Evolutionary conservation across 2,329 filamentous ascomycete species (phyloP).

Genomic region (Penicillium sp.): DNA sequence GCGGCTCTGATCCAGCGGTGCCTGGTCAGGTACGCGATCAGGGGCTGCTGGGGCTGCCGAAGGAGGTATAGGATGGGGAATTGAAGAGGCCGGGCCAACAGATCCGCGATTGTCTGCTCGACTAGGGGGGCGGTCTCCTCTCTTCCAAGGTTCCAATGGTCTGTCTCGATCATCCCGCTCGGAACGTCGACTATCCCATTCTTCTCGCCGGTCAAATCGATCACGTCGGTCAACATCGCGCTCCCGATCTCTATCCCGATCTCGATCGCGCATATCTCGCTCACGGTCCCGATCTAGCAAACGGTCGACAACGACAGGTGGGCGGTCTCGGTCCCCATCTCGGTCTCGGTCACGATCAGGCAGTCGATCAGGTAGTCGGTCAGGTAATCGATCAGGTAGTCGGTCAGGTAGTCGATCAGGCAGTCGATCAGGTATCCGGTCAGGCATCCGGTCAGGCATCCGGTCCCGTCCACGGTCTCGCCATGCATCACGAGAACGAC

Average conservation of each 20-base stretch:
- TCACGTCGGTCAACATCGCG: constrained; percentile 41
- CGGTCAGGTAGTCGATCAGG: constrained; percentile 34
- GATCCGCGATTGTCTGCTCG: constrained; percentile 35
- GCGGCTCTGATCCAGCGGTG: constrained; percentile 27
- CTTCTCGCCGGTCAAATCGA: constrained; percentile 36
- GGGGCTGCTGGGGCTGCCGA: constrained; percentile 17
- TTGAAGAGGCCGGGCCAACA: constrained; percentile 29
- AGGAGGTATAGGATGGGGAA: constrained; percentile 9
- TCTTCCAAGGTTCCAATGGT: constrained; percentile 42
- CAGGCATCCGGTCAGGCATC: constrained; percentile 31
- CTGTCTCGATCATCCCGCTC: constrained; percentile 36
- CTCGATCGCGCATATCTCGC: constrained; percentile 34
- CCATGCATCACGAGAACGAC: constrained; percentile 50
- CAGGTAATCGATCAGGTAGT: constrained; percentile 34
- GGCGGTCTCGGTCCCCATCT: constrained; percentile 33
- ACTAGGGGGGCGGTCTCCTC: constrained; percentile 45
- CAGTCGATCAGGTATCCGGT: constrained; percentile 32
- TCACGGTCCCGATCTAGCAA: constrained; percentile 26
- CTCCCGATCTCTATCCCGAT: constrained; percentile 37
- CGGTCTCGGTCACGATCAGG: constrained; percentile 40
- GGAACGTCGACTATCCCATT: constrained; percentile 32
- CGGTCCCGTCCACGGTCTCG: constrained; percentile 42
- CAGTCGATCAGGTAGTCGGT: constrained; percentile 32
- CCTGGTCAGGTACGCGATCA: constrained; percentile 33
- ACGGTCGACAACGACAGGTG: constrained; percentile 1